Base-by-base conservation (phyloP, 306 rosid species). In the Casuarina glauca region DNA sequence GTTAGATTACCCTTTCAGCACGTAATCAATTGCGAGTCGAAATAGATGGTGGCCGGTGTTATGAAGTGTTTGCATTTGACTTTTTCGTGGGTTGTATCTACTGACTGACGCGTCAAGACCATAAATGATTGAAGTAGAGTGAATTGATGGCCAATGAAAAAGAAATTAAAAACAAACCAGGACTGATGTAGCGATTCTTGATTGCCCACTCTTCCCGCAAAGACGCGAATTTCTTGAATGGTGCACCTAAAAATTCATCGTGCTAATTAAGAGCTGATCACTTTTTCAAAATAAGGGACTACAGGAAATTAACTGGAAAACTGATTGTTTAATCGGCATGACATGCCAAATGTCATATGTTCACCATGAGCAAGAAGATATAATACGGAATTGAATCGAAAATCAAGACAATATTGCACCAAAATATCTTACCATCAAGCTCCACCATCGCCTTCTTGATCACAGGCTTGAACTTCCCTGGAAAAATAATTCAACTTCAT, bases 391-490 rank as follows among this genome's bases (percentile, higher is more conserved):
- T 46, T 41, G 49, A 17, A 66, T 46, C 17, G 49, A 66, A 42
- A 17, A 67, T 64, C 49, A 41, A 38, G 26, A 41, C 13, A 41
- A 39, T 20, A 2, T 32, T 61, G 41, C 67, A 9, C 71, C 71
- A 1, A 17, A 67, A 42, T 16, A 7, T 54, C 44, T 75, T 87
- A 96, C 99, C 99, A 76, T 96, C 98, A 70, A 96, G 98, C 86
- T 96, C 99, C 82, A 96, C 99, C 97, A 96, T 91, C 78, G 99
- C 99, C 91, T 96, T 96, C 93, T 96, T 96, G 77, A 96, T 93
- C 88, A 96, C 99, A 61, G 99, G 97, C 90, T 96, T 96, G 84
- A 90, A 93, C 80, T 96, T 93, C 73, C 99, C 99, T 96, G 87
- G 77, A 87, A 79, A 70, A 69, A 50, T 71, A 73, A 75, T 77